A percentile compares a stretch with the other conserved stretches of the same genome.
Evolutionary conservation across 2,329 filamentous ascomycete species (phyloP).

Genomic region (Rhinocladiella similis): DNA sequence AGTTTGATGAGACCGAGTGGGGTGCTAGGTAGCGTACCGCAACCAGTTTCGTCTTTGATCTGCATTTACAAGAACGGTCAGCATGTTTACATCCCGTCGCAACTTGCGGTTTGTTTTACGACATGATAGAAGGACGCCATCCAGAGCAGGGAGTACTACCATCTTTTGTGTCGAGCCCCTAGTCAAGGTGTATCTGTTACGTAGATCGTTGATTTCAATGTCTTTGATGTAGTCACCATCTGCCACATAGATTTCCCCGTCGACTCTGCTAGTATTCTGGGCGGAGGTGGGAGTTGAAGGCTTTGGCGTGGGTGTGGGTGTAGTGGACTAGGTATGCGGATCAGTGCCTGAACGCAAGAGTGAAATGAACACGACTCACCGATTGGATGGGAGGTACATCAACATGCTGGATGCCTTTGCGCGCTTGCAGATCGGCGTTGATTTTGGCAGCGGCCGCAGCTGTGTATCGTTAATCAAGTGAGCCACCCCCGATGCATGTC

Average conservation of each 20-base stretch:
- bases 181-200: conserved; percentile 94
- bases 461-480: conserved; percentile 38
- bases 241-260: conserved; percentile 87
- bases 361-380: conserved; percentile 44
- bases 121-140: not conserved
- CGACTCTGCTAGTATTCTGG: conserved; percentile 61
- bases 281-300: conserved; percentile 53
- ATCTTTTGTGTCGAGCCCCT: conserved; percentile 98
- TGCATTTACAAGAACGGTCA: conserved; percentile 90
- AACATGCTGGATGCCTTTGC: conserved; percentile 86
- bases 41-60: conserved; percentile 99
- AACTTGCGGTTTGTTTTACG: not conserved
- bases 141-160: conserved; percentile 69
- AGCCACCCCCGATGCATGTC: not conserved
- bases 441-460: conserved; percentile 88
- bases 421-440: conserved; percentile 78
- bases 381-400: conserved; percentile 79
- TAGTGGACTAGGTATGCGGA: conserved; percentile 8
- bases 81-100: conserved; percentile 51
- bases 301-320: conserved; percentile 40
- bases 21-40: conserved; percentile 78
- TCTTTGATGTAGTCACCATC: conserved; percentile 99
- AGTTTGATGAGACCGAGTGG: conserved; percentile 49
- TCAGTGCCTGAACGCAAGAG: conserved; percentile 19
- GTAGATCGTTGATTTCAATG: conserved; percentile 96